phyloP scores from a whole-genome alignment of 1,284 basidiomycete species.

The Microbotryum silenes-acaulis region DNA sequence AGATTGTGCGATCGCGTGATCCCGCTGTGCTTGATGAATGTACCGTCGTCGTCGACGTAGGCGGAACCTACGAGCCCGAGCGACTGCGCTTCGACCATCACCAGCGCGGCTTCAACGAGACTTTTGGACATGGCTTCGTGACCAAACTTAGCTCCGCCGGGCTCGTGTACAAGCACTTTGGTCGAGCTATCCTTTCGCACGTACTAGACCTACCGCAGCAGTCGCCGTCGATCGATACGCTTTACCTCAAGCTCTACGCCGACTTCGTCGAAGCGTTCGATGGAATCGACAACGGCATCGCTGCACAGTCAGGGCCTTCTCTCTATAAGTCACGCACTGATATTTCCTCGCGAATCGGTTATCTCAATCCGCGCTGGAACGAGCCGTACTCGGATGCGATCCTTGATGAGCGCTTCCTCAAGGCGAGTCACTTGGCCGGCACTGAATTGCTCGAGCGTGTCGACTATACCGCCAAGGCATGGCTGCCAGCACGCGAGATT shows the following conservation, averaged over 20 bases:
- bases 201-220: constrained; percentile 50
- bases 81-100: constrained; percentile 88
- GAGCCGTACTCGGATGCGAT: constrained; percentile 54
- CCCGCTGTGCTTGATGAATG: constrained; percentile 68
- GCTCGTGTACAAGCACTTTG: constrained; percentile 94
- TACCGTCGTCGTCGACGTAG: constrained; percentile 97
- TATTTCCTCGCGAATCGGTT: constrained; percentile 66
- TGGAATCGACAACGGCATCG: constrained; percentile 90
- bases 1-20: constrained; percentile 72
- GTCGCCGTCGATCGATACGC: constrained; percentile 57
- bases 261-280: constrained; percentile 60
- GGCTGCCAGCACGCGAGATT: constrained; percentile 85
- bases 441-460: constrained; percentile 75
- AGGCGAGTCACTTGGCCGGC: constrained; percentile 76
- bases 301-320: constrained; percentile 48
- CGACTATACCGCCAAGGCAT: constrained; percentile 75
- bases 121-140: constrained; percentile 67
- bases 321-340: constrained; percentile 71
- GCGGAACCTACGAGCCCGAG: constrained; percentile 77
- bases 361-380: constrained; percentile 87
- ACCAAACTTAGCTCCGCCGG: constrained; percentile 93
- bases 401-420: constrained; percentile 71
- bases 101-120: constrained; percentile 83
- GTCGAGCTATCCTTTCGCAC: constrained; percentile 73
- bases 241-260: constrained; percentile 85